A percentile compares a stretch with the other conserved stretches of the same genome.
Evolutionary conservation across 2,329 filamentous ascomycete genomes (phyloP).

Genomic region (Domatiomyces globalis): DNA sequence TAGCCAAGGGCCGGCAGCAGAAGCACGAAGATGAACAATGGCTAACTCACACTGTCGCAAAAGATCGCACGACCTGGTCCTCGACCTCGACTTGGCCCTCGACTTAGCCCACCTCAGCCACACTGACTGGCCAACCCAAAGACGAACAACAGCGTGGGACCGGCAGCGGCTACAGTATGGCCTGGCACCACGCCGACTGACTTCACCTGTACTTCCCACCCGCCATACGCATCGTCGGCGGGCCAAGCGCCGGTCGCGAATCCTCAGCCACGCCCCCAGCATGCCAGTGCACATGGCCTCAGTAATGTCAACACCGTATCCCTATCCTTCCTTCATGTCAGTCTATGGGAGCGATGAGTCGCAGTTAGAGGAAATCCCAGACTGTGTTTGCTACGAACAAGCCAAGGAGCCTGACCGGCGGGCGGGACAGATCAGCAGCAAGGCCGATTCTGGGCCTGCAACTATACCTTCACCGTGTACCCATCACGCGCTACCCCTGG

Average conservation of each 20-base stretch:
- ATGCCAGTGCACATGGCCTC: conserved; percentile 16
- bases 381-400: background rate
- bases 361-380: background rate
- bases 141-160: background rate
- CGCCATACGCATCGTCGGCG: background rate
- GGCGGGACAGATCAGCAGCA: background rate
- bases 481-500: background rate
- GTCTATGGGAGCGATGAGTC: conserved; percentile 10
- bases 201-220: background rate
- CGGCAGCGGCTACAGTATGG: background rate
- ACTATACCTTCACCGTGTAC: too few species aligned
- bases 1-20: background rate
- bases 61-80: conserved; percentile 15
- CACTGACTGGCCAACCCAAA: background rate
- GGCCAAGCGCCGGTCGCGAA: background rate
- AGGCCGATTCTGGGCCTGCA: background rate
- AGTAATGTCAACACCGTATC: conserved; percentile 16
- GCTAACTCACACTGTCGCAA: conserved; percentile 17
- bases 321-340: conserved; percentile 18
- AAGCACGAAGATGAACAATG: background rate
- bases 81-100: conserved; percentile 6
- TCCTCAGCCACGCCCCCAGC: conserved; percentile 6
- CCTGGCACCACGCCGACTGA: background rate
- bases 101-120: background rate
- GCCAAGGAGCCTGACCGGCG: background rate